phyloP scores from a whole-genome alignment of 2,329 filamentous ascomycete genomes.

The Domatiomyces globalis region DNA sequence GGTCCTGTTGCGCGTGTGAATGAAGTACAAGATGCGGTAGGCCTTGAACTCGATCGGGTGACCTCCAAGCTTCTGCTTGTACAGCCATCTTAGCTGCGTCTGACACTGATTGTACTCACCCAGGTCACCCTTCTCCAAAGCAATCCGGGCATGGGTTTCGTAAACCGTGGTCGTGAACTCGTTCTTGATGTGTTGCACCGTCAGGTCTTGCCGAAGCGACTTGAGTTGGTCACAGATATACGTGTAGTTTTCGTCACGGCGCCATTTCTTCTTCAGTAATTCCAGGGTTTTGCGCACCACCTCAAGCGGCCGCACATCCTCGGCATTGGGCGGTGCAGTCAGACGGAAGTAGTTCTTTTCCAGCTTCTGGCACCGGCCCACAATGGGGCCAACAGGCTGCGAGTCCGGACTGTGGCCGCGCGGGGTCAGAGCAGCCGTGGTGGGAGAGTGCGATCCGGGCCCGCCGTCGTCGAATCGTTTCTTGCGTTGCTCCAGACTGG shows the following conservation, averaged over 20 bases:
- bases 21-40: constrained; percentile 98
- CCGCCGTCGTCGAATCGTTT: constrained; percentile 60
- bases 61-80: constrained; percentile 73
- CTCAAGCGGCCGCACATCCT: constrained; percentile 70
- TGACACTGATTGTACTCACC: constrained; percentile 99
- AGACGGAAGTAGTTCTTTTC: constrained; percentile 94
- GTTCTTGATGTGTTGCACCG: constrained; percentile 91
- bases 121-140: constrained; percentile 93
- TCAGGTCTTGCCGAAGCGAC: constrained; percentile 92
- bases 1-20: constrained; percentile 95
- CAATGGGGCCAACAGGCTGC: constrained; percentile 50
- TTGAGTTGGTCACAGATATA: constrained; percentile 99
- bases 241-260: constrained; percentile 78
- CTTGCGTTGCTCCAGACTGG: constrained; percentile 73
- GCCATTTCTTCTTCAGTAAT: constrained; percentile 87
- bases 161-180: constrained; percentile 94
- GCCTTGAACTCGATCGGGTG: constrained; percentile 94
- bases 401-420: constrained; percentile 34
- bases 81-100: constrained; percentile 87
- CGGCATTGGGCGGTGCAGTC: constrained; percentile 75
- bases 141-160: constrained; percentile 93
- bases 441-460: constrained; percentile 28
- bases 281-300: constrained; percentile 75
- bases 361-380: constrained; percentile 68
- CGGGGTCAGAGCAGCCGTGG: constrained; percentile 23